Percentiles rank a stretch among this genome's conserved stretches.
These are phyloP conservation scores for Umbellularia californica DNA, from an alignment of 164 flowering plant genomes.

Conservation along the genomic window DNA sequence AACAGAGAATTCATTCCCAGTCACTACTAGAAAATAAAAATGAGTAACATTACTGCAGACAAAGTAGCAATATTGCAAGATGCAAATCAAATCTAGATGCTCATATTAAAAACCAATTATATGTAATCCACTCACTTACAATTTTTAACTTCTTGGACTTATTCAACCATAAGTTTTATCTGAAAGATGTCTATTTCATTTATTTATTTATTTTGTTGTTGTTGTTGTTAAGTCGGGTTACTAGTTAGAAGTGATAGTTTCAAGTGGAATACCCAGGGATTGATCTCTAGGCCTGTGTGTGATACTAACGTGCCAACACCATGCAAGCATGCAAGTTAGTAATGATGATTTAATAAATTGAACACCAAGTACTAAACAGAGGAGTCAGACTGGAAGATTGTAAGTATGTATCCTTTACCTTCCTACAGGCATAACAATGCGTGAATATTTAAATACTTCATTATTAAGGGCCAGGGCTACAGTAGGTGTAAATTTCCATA, in stretches of 20 bases:
- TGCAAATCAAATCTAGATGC: no score
- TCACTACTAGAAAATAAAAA: neutral
- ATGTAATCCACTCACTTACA: no score
- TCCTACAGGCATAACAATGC: slow-evolving; percentile 20
- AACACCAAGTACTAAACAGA: neutral
- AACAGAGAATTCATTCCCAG: neutral
- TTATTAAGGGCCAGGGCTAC: slow-evolving; percentile 18
- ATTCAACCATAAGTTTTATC: no score
- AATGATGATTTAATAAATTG: neutral
- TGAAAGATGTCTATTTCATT: no score
- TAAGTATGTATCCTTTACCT: slow-evolving; percentile 24
- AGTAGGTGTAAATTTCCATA: slow-evolving; percentile 20
- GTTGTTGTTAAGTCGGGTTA: no score
- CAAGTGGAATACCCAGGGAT: no score
- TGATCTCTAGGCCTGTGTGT: no score
- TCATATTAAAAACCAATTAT: no score
- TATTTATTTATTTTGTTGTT: no score
- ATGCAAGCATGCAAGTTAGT: neutral
- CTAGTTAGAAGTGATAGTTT: neutral
- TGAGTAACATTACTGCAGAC: neutral
- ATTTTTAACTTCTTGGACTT: no score
- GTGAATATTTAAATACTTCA: slow-evolving; percentile 3
- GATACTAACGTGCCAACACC: no score
- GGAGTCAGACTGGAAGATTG: slow-evolving; percentile 11
- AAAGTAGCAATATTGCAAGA: no score